Evolutionary conservation across 208 protist species (phyloP).

Genomic region (Trypanosoma platydactyli): DNA sequence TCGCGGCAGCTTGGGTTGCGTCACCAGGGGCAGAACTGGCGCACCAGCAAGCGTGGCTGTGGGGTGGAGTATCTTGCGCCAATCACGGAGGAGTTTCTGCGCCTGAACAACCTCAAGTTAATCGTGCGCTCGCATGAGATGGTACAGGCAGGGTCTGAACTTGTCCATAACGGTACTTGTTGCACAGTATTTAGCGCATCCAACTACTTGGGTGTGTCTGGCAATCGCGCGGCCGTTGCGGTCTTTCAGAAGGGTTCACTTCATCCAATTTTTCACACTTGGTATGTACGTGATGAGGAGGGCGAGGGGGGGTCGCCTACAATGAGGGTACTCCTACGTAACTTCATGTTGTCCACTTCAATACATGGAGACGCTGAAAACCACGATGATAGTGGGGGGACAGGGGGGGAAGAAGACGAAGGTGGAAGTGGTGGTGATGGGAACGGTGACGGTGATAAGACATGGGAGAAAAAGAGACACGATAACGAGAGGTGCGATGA

Average conservation of each 20-base stretch:
- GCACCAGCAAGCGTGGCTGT: slow-evolving; percentile 98
- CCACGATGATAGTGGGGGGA: no score
- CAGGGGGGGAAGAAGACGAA: no score
- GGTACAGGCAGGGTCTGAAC: slow-evolving; percentile 83
- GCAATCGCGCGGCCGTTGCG: slow-evolving; percentile 97
- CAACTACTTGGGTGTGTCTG: slow-evolving; percentile 87
- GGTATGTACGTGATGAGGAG: slow-evolving; percentile 33
- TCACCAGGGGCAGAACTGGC: slow-evolving; percentile 91
- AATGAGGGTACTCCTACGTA: not conserved
- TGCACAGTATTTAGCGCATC: slow-evolving; percentile 87
- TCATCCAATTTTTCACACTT: slow-evolving; percentile 81
- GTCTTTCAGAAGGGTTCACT: slow-evolving; percentile 48
- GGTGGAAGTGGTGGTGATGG: no score
- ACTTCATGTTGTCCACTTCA: not conserved
- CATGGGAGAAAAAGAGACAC: no score
- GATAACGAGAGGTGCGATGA: not conserved
- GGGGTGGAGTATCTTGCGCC: slow-evolving; percentile 97
- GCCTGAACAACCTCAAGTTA: slow-evolving; percentile 95
- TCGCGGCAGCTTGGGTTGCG: slow-evolving; percentile 64
- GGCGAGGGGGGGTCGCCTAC: not conserved
- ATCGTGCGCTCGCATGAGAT: slow-evolving; percentile 94
- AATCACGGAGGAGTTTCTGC: slow-evolving; percentile 96
- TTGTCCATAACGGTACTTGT: slow-evolving; percentile 60
- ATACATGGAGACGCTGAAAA: not conserved
- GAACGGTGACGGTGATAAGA: not conserved